These are phyloP conservation scores for Bipolaris bicolor DNA, from an alignment of 2,329 filamentous ascomycete genomes.

Conservation along the genomic window DNA sequence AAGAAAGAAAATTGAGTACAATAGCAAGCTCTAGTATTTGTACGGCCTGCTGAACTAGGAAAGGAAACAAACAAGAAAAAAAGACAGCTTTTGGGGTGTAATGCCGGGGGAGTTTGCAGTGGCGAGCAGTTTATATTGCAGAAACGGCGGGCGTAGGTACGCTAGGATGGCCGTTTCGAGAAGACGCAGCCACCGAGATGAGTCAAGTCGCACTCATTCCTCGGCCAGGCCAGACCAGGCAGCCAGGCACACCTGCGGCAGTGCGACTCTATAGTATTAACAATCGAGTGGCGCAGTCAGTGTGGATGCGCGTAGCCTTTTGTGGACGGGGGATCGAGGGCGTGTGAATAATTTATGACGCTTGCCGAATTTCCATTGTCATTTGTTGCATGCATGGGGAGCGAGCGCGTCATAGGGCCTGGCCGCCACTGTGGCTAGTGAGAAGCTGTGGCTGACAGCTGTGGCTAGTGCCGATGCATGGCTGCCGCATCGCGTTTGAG, in stretches of 20 bases:
- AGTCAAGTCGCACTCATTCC: conserved; percentile 19
- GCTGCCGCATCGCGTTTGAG: conserved; percentile 15
- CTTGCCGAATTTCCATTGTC: conserved; percentile 21
- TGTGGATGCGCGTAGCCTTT: not conserved
- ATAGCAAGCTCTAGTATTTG: conserved; percentile 36
- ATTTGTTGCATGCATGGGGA: not conserved
- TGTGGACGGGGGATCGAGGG: conserved; percentile 3
- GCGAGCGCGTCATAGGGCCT: conserved; percentile 34
- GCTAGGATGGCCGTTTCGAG: conserved; percentile 14
- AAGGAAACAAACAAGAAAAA: conserved; percentile 16
- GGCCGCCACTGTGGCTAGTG: conserved; percentile 9
- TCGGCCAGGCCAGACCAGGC: conserved; percentile 2
- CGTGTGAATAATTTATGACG: not conserved
- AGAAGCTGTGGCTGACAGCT: not conserved
- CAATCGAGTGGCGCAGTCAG: conserved; percentile 15
- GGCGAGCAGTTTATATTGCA: conserved; percentile 25
- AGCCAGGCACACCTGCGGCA: conserved; percentile 7
- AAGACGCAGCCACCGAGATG: conserved; percentile 11
- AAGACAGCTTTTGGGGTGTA: not conserved
- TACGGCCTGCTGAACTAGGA: conserved; percentile 38
- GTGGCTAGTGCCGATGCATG: conserved; percentile 10
- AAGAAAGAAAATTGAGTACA: conserved; percentile 6
- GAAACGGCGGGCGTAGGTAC: not conserved
- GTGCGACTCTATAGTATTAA: not conserved
- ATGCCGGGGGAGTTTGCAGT: conserved; percentile 14